These are phyloP conservation scores for Torulaspora gathmanii DNA, from an alignment of 805 yeast genomes.

Conservation along the genomic window DNA sequence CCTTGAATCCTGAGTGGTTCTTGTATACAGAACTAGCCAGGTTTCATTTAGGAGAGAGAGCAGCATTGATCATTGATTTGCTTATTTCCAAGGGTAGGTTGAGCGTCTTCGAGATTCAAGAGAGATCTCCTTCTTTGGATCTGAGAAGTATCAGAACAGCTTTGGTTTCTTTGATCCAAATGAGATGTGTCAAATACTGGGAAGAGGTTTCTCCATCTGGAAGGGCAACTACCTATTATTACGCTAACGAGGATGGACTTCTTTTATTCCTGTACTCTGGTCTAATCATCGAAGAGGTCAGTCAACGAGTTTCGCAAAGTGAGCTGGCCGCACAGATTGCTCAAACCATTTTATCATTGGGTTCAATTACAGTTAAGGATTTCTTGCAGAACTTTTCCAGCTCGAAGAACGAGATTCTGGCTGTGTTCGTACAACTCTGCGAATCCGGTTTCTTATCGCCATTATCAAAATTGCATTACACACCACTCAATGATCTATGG, in stretches of 20 bases:
- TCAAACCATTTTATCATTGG: slow-evolving; percentile 60
- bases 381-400: slow-evolving; percentile 35
- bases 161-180: slow-evolving; percentile 72
- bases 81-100: slow-evolving; percentile 67
- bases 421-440: slow-evolving; percentile 43
- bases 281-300: slow-evolving; percentile 56
- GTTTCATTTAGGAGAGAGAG: slow-evolving; percentile 65
- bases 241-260: slow-evolving; percentile 59
- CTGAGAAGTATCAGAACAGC: slow-evolving; percentile 52
- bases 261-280: slow-evolving; percentile 69
- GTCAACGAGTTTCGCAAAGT: slow-evolving; percentile 33
- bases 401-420: slow-evolving; percentile 28
- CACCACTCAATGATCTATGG: slow-evolving; percentile 40
- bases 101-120: slow-evolving; percentile 49
- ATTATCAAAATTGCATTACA: slow-evolving; percentile 37
- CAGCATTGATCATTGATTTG: slow-evolving; percentile 55
- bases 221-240: slow-evolving; percentile 45
- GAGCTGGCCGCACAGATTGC: slow-evolving; percentile 16
- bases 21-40: slow-evolving; percentile 51
- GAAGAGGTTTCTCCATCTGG: slow-evolving; percentile 37
- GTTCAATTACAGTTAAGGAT: slow-evolving; percentile 57
- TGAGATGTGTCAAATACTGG: slow-evolving; percentile 70
- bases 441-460: slow-evolving; percentile 49
- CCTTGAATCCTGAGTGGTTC: slow-evolving; percentile 59
- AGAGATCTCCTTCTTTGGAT: slow-evolving; percentile 43